Base-by-base conservation (phyloP, 306 rosid genomes). In the Arachis stenosperma region DNA sequence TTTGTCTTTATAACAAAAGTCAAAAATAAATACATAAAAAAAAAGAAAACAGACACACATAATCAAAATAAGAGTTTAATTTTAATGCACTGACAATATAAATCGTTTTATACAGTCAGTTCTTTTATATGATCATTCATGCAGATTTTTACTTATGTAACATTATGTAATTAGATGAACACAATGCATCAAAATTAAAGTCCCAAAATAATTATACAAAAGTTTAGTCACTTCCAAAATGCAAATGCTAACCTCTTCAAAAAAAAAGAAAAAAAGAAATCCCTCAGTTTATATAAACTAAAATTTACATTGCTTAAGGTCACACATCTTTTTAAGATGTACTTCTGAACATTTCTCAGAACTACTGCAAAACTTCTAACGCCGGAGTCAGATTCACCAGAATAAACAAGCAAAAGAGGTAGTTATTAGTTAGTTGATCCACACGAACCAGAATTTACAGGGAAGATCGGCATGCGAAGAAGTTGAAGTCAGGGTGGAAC, bases 401-500 rank as follows among this genome's bases (percentile, higher is more conserved):
- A 53, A 61, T 42, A 57, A 63, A 48, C 53, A 40, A 22, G 27
- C 27, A 0, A 60, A 65, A 73, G 15, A 7, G 13, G 42, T 0
- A 47, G 64, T 54, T 2, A 79, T 22, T 22, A 22, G 27, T 78
- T 70, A 14, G 29, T 77, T 33, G 17, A 11, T 8, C 36, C 36
- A 47, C 46, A 47, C 3, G 52, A 1, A 71, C 63, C 69, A 29
- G 67, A 46, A 67, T 81, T 69, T 74, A 84, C 79, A 53, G 39
- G 75, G 69, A 55, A 8, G 75, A 53, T 56, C 50, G 81, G 61
- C 14, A 44, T 36, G 81, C 61, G 81, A 89, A 91, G 36, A 79
- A 89, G 84, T 87, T 83, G 79, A 87, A 91, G 85, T 91, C 97
- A 58, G 83, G 90, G 70, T 91, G 97, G 33, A 70, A 17, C 12